These are phyloP conservation scores for Platanthera zijinensis DNA, from an alignment of 106 monocot genomes.

Conservation along the genomic window DNA sequence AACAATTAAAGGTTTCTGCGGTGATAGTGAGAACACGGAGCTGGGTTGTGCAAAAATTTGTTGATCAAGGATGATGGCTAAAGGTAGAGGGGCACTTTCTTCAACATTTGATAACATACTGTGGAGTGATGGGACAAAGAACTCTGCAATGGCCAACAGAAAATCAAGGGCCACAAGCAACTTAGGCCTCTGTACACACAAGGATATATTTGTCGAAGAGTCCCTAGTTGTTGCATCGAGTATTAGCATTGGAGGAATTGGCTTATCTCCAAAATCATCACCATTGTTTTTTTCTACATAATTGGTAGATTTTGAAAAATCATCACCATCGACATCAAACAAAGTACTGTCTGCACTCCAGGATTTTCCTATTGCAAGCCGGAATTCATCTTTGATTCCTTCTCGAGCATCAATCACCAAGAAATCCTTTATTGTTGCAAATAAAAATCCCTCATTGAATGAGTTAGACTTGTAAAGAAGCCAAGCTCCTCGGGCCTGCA, in stretches of 20 bases:
- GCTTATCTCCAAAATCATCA: slow-evolving; percentile 23
- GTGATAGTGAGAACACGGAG: slow-evolving; percentile 54
- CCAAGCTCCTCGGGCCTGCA: slow-evolving; percentile 83
- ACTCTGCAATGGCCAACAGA: slow-evolving; percentile 66
- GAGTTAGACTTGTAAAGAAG: slow-evolving; percentile 85
- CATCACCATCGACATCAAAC: slow-evolving; percentile 17
- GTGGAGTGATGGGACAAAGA: slow-evolving; percentile 81
- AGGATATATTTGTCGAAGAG: slow-evolving; percentile 48
- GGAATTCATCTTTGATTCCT: slow-evolving; percentile 78
- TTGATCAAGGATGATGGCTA: slow-evolving; percentile 61
- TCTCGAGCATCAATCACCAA: slow-evolving; percentile 88
- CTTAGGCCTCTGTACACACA: slow-evolving; percentile 80
- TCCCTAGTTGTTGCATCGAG: slow-evolving; percentile 66
- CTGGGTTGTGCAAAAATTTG: slow-evolving; percentile 55
- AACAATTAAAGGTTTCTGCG: slow-evolving; percentile 64
- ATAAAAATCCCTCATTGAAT: slow-evolving; percentile 59
- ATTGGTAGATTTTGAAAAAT: slow-evolving; percentile 11
- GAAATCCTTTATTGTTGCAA: slow-evolving; percentile 84
- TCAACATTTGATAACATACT: slow-evolving; percentile 60
- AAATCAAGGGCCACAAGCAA: slow-evolving; percentile 95
- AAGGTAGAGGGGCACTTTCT: slow-evolving; percentile 30
- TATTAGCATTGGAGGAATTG: slow-evolving; percentile 80
- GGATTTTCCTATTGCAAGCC: slow-evolving; percentile 86
- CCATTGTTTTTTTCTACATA: slow-evolving; percentile 16
- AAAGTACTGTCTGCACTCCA: slow-evolving; percentile 16